Evolutionary conservation across 176 grass and related monocot genomes (phyloP).

Genomic region (Musa itinerans): DNA sequence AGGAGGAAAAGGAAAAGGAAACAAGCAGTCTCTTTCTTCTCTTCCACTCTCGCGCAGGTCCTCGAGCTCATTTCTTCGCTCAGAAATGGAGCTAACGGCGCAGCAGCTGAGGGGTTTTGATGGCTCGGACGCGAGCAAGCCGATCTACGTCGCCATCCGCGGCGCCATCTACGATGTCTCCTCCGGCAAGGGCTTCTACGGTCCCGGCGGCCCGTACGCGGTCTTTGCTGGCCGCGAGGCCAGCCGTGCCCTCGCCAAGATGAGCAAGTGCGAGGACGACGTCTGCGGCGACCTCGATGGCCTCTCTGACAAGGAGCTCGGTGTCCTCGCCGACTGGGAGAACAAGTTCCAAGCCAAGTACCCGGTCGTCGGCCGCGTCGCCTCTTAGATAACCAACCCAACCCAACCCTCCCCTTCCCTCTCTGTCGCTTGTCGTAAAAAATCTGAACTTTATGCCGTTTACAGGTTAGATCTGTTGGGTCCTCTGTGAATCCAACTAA

Average conservation of each 20-base stretch:
- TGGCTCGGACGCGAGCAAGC: constrained; percentile 59
- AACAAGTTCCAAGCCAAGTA: constrained; percentile 96
- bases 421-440: background rate
- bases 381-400: constrained; percentile 8
- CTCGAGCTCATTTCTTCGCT: background rate
- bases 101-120: constrained; percentile 72
- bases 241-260: constrained; percentile 79
- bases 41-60: background rate
- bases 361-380: constrained; percentile 57
- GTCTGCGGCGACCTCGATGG: constrained; percentile 55
- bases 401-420: background rate
- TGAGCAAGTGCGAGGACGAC: constrained; percentile 70
- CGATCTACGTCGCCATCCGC: constrained; percentile 82
- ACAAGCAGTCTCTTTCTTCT: background rate
- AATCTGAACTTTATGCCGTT: background rate
- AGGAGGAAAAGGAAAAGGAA: too few relatives aligned
- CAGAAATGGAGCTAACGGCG: constrained; percentile 71
- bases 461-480: background rate
- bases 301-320: constrained; percentile 75
- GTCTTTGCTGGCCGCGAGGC: constrained; percentile 83
- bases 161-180: constrained; percentile 87
- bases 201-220: constrained; percentile 75
- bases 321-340: constrained; percentile 82
- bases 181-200: constrained; percentile 77
- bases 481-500: background rate